Evolutionary conservation across 345 rosid species (phyloP).

Genomic region (Cardamine occulta): DNA sequence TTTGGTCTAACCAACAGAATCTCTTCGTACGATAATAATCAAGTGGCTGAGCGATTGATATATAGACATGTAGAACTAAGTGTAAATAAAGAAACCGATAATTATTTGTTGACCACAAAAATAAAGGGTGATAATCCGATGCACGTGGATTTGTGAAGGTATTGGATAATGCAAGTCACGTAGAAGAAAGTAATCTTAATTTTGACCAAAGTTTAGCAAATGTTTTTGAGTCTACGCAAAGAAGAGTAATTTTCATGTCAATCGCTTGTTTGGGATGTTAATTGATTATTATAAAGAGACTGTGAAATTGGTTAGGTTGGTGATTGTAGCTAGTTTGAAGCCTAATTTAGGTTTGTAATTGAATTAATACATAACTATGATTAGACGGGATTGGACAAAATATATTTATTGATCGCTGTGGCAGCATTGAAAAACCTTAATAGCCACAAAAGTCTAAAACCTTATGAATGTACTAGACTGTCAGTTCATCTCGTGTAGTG

Average conservation of each 20-base stretch:
- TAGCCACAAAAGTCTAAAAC: slow-evolving; percentile 20
- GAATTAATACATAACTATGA: slow-evolving; percentile 9
- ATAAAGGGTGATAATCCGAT: slow-evolving; percentile 26
- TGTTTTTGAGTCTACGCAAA: slow-evolving; percentile 34
- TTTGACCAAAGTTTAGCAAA: slow-evolving; percentile 17
- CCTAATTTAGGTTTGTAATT: slow-evolving; percentile 39
- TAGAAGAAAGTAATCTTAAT: neutral
- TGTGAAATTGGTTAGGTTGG: slow-evolving; percentile 35
- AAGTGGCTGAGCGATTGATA: slow-evolving; percentile 36
- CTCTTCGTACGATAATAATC: slow-evolving; percentile 35
- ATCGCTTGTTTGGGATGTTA: neutral
- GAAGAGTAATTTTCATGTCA: slow-evolving; percentile 11
- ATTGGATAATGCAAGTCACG: slow-evolving; percentile 29
- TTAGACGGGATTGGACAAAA: slow-evolving; percentile 9
- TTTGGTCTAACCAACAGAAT: slow-evolving; percentile 36
- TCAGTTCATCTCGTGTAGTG: slow-evolving; percentile 14
- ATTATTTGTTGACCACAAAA: slow-evolving; percentile 7
- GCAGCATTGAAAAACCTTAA: slow-evolving; percentile 18
- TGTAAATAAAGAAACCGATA: slow-evolving; percentile 15
- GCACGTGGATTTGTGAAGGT: slow-evolving; percentile 37
- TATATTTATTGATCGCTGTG: slow-evolving; percentile 3
- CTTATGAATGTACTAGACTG: slow-evolving; percentile 19
- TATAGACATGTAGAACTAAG: neutral
- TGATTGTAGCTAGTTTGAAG: slow-evolving; percentile 30
- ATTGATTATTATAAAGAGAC: neutral